Conservation (phyloP, 148 eudicot species). For the Hydrangea macrophylla region DNA sequence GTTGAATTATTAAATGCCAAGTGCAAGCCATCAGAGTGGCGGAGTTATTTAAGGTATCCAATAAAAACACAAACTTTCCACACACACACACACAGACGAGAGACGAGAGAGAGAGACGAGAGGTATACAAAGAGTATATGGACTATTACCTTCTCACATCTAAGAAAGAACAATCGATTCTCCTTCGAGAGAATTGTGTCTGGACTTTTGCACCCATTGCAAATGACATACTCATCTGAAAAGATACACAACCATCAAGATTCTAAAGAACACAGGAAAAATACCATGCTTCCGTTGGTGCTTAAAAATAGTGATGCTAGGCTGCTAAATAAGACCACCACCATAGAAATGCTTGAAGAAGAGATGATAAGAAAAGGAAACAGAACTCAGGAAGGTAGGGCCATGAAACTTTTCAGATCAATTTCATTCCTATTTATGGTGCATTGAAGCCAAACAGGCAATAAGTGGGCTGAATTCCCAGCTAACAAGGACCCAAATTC, state of each 20-base stretch:
- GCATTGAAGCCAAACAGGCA: background rate
- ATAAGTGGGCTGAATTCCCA: background rate
- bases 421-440: background rate
- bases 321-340: background rate
- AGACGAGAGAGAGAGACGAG: too few species aligned
- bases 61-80: background rate
- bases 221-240: slow-evolving; percentile 92
- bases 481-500: background rate
- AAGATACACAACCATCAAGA: background rate
- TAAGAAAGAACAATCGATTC: slow-evolving; percentile 83
- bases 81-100: background rate
- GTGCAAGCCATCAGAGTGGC: background rate
- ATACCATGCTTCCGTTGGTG: background rate
- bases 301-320: background rate
- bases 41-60: background rate
- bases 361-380: background rate
- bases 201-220: slow-evolving; percentile 97
- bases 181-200: slow-evolving; percentile 94
- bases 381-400: background rate
- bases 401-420: background rate
- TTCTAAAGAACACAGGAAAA: background rate
- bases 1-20: background rate
- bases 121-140: background rate
- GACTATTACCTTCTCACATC: slow-evolving; percentile 86
- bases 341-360: background rate